Conservation (phyloP, 371 early-diverging fungal species). For the Mucor circinelloides region DNA sequence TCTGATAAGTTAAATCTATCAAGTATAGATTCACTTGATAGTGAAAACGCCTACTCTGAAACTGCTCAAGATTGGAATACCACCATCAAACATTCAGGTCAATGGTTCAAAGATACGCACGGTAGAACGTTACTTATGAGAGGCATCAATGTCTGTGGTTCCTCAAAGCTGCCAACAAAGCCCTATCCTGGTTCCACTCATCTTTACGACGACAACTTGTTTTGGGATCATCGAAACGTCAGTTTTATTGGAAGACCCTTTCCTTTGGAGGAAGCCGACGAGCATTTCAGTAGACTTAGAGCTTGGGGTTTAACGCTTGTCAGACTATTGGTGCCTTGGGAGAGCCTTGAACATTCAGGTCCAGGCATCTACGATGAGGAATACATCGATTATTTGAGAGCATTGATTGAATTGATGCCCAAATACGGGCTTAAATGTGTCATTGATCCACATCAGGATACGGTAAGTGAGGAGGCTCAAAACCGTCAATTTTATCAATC, state of each 20-base stretch:
- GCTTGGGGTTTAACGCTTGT: constrained; percentile 83
- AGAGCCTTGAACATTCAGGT: constrained; percentile 73
- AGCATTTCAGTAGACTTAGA: constrained; percentile 72
- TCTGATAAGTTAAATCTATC: background rate
- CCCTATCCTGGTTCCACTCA: constrained; percentile 59
- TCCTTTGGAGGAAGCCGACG: constrained; percentile 73
- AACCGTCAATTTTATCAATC: background rate
- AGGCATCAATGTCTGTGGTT: constrained; percentile 71
- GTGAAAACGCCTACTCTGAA: constrained; percentile 1
- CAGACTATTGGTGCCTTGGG: constrained; percentile 81
- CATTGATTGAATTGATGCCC: constrained; percentile 63
- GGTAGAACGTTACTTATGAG: constrained; percentile 59
- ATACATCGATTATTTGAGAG: constrained; percentile 75
- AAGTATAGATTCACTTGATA: background rate
- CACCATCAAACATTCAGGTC: constrained; percentile 30
- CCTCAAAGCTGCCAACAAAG: constrained; percentile 62
- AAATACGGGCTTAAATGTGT: constrained; percentile 79
- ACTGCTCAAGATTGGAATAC: constrained; percentile 32
- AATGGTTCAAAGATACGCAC: constrained; percentile 57
- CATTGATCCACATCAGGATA: constrained; percentile 80
- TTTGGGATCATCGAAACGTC: constrained; percentile 67
- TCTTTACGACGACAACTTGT: constrained; percentile 50
- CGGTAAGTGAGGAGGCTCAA: constrained; percentile 24
- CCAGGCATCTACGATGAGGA: constrained; percentile 81
- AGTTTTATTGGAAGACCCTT: constrained; percentile 78